Base-by-base conservation (phyloP, 1,139 yeast genomes). In the Pichia sp. region DNA sequence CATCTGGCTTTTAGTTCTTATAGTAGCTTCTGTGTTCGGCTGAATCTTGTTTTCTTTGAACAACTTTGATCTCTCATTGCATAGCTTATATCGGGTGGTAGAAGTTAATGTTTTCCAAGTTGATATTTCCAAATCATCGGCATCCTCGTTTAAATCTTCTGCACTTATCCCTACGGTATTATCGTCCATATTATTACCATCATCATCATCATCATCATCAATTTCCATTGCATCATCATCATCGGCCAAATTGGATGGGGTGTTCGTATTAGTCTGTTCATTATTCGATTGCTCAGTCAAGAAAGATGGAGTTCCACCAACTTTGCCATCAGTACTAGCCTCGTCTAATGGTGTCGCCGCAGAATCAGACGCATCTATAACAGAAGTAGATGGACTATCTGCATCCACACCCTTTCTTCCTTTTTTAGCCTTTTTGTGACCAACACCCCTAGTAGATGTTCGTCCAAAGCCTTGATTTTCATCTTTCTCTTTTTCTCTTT, bases 71-170 rank as follows among this genome's bases (percentile, higher is more conserved):
- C 97, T 77, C 52, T 78, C 77, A 34, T 82, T 71, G 65, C 96
- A 85, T 56, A 87, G 79, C 53, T 85, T 82, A 8, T 95, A 88
- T 53, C 96, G 73, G 0, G 87, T 79, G 55, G 85, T 85, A 0
- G 96, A 87, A 0, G 95, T 88, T 21, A 86, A 68, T 12, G 81
- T 79, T 60, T 86, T 85, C 96, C 96, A 90, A 0, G 89, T 82
- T 53, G 85, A 86, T 47, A 82, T 68, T 63, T 87, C 95, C 34
- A 83, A 75, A 62, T 84, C 84, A 53, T 74, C 70, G 47, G 73
- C 87, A 56, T 82, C 86, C 43, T 75, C 83, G 47, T 76, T 83
- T 12, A 43, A 22, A 56, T 83, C 86, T 44, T 76, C 82, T 44
- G 75, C 82, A 41, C 21, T 39, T 12, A 40, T 30, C 16, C 41